Percentiles rank a stretch among this genome's conserved stretches.
These are phyloP conservation scores for Elongisporangium undulatum DNA, from an alignment of 352 stramenopile species.

Conservation along the genomic window DNA sequence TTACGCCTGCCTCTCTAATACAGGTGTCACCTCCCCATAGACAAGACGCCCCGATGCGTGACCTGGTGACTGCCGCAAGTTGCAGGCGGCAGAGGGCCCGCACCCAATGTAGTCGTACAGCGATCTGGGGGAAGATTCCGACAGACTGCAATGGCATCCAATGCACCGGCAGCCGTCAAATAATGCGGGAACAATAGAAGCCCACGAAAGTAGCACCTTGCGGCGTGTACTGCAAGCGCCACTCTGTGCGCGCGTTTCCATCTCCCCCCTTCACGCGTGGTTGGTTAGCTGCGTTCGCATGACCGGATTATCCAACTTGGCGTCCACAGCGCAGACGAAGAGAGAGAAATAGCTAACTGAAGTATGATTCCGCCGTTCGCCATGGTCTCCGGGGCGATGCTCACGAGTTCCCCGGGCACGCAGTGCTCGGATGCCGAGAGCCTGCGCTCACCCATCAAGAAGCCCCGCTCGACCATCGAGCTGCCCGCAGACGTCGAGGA, in stretches of 20 bases:
- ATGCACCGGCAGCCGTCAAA: neutral
- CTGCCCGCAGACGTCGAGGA: conserved; percentile 29
- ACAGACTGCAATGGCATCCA: neutral
- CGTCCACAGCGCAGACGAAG: neutral
- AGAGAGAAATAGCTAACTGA: neutral
- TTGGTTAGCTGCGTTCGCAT: neutral
- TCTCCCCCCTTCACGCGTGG: neutral
- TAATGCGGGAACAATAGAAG: neutral
- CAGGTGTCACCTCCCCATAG: too few species aligned
- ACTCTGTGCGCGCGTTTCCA: neutral
- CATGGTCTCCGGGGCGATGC: neutral
- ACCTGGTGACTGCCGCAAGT: neutral
- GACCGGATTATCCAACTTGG: neutral
- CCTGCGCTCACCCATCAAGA: neutral
- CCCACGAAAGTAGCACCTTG: neutral
- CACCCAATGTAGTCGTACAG: neutral
- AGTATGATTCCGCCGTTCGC: neutral
- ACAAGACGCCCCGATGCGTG: neutral
- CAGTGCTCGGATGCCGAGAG: neutral
- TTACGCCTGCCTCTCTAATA: neutral
- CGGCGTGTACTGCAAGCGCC: too few species aligned
- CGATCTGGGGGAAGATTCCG: neutral
- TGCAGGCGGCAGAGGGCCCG: neutral
- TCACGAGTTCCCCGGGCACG: neutral
- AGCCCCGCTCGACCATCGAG: conserved; percentile 7